Evolutionary conservation across 306 rosid genomes (phyloP).

Genomic region (Lupinus albus): DNA sequence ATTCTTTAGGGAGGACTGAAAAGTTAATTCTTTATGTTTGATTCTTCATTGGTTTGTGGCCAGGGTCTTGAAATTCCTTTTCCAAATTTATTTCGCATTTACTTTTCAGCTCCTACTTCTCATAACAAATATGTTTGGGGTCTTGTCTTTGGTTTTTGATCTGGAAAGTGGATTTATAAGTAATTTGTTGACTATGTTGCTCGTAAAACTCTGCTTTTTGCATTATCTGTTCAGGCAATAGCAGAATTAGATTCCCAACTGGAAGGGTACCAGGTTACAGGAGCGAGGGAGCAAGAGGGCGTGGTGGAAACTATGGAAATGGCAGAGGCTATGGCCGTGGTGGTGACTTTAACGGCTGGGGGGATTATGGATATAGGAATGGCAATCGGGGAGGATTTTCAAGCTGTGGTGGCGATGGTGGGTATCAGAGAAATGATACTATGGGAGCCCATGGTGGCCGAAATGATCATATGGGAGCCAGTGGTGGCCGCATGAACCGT

Average conservation of each 20-base stretch:
- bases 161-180: neutral
- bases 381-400: slow-evolving; percentile 59
- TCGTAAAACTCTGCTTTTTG: slow-evolving; percentile 19
- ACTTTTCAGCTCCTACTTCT: neutral
- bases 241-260: slow-evolving; percentile 59
- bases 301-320: slow-evolving; percentile 64
- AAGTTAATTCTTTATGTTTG: neutral
- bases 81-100: neutral
- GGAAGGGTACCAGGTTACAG: slow-evolving; percentile 65
- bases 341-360: slow-evolving; percentile 55
- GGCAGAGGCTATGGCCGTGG: slow-evolving; percentile 69
- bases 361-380: slow-evolving; percentile 63
- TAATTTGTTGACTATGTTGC: neutral
- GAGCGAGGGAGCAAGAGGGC: slow-evolving; percentile 75
- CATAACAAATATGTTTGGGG: neutral
- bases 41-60: slow-evolving; percentile 15
- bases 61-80: neutral
- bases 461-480: slow-evolving; percentile 49
- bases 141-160: neutral
- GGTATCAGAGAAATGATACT: slow-evolving; percentile 57
- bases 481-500: slow-evolving; percentile 59
- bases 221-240: slow-evolving; percentile 54
- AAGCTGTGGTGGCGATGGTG: slow-evolving; percentile 65
- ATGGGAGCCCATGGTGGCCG: slow-evolving; percentile 54
- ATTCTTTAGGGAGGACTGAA: neutral